phyloP scores from a whole-genome alignment of 2,329 filamentous ascomycete genomes.

The Cordyceps tenuipes region DNA sequence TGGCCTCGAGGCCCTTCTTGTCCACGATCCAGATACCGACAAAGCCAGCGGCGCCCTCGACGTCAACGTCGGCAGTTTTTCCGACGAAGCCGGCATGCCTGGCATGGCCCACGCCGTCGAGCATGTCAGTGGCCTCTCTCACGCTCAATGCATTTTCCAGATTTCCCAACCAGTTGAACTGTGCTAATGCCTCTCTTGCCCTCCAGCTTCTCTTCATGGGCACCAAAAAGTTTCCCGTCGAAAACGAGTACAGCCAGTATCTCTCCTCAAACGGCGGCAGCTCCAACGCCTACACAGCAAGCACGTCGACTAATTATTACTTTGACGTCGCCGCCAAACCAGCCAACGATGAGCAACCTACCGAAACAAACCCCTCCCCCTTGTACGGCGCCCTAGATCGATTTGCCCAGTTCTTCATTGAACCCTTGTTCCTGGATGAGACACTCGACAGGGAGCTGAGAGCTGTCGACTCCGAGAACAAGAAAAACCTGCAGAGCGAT shows the following conservation, averaged over 20 bases:
- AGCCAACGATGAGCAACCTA: constrained; percentile 48
- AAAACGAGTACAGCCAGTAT: constrained; percentile 94
- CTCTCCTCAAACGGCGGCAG: constrained; percentile 81
- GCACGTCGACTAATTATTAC: constrained; percentile 94
- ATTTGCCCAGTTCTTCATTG: constrained; percentile 90
- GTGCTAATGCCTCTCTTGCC: background rate
- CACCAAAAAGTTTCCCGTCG: constrained; percentile 91
- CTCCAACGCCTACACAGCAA: constrained; percentile 90
- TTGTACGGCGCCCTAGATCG: constrained; percentile 78
- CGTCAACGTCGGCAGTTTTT: constrained; percentile 93
- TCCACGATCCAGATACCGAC: constrained; percentile 91
- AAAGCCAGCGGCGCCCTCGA: constrained; percentile 94
- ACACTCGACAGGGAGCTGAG: constrained; percentile 80
- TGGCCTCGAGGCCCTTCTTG: constrained; percentile 80
- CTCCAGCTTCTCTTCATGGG: constrained; percentile 84
- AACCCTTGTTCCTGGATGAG: constrained; percentile 75
- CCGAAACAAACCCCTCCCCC: constrained; percentile 48
- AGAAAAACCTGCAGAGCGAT: constrained; percentile 92
- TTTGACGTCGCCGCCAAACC: constrained; percentile 87
- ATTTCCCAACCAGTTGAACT: background rate
- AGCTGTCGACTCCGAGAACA: constrained; percentile 92
- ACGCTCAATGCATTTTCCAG: constrained; percentile 15
- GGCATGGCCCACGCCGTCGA: constrained; percentile 95
- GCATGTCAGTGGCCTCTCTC: constrained; percentile 48
- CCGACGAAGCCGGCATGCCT: constrained; percentile 81